Evolutionary conservation across 768 basidiomycete genomes (phyloP).

Genomic region (Lyophyllum shimeji): DNA sequence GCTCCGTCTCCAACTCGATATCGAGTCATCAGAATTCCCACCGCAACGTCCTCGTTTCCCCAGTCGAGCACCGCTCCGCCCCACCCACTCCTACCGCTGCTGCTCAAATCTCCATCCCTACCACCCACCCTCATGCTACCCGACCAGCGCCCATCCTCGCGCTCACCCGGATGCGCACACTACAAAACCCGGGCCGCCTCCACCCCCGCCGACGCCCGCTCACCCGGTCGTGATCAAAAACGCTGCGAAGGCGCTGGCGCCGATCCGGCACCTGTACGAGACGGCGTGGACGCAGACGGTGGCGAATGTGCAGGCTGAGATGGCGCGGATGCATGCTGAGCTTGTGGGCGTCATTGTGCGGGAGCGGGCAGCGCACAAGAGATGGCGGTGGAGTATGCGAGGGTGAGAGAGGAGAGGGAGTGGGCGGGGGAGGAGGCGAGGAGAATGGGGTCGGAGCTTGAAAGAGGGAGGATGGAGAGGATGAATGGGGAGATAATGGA

Average conservation of each 20-base stretch:
- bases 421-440: slow-evolving; percentile 3
- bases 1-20: too few species aligned
- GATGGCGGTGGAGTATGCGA: neutral
- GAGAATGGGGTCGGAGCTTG: slow-evolving; percentile 6
- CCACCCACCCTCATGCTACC: too few species aligned
- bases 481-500: neutral
- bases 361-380: slow-evolving; percentile 7
- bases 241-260: slow-evolving; percentile 13
- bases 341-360: slow-evolving; percentile 6
- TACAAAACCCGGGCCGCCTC: too few species aligned
- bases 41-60: too few species aligned
- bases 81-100: too few species aligned
- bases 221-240: slow-evolving; percentile 10
- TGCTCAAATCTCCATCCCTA: too few species aligned
- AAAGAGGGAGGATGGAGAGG: neutral
- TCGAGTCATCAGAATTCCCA: too few species aligned
- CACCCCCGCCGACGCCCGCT: neutral
- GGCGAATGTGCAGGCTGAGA: slow-evolving; percentile 18
- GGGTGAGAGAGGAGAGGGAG: neutral
- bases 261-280: slow-evolving; percentile 18
- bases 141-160: too few species aligned
- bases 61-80: too few species aligned
- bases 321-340: slow-evolving; percentile 16
- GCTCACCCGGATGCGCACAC: too few species aligned
- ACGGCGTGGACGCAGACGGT: slow-evolving; percentile 19